These are phyloP conservation scores for Hyphopichia homilentoma DNA, from an alignment of 805 yeast genomes.

Conservation along the genomic window DNA sequence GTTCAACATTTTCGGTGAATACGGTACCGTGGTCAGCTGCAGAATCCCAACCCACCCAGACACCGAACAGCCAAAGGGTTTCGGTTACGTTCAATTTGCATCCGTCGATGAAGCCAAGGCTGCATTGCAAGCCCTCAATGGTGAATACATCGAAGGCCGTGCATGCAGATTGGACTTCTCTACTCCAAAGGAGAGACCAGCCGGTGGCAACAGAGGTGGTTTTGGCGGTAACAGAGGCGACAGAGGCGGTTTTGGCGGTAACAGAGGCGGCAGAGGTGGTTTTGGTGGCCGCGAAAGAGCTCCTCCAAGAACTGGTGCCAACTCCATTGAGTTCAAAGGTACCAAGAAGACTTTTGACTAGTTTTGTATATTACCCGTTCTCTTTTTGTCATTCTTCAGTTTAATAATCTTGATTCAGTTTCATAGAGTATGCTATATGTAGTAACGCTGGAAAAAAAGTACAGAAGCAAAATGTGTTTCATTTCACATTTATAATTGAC, in stretches of 20 bases:
- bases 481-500: too few species aligned
- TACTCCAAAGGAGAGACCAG: constrained; percentile 75
- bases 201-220: constrained; percentile 33
- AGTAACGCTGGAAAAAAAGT: too few species aligned
- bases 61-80: constrained; percentile 98
- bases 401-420: too few species aligned
- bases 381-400: constrained; percentile 2
- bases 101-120: constrained; percentile 85
- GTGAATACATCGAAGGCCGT: constrained; percentile 86
- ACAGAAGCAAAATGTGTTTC: too few species aligned
- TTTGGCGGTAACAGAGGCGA: constrained; percentile 45
- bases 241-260: constrained; percentile 38
- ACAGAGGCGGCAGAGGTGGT: constrained; percentile 21
- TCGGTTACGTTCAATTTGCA: constrained; percentile 93
- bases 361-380: constrained; percentile 5
- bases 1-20: constrained; percentile 66
- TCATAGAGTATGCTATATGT: too few species aligned
- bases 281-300: constrained; percentile 40
- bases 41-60: constrained; percentile 98
- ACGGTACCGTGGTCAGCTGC: constrained; percentile 82
- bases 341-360: constrained; percentile 79
- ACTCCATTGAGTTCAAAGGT: constrained; percentile 73
- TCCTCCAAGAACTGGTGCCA: constrained; percentile 60
- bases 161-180: constrained; percentile 94
- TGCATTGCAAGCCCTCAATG: constrained; percentile 84